Evolutionary conservation across 2,329 filamentous ascomycete genomes (phyloP), one percentile per base, ranked within the genome.

Genomic region (Raffaelea arxii): DNA sequence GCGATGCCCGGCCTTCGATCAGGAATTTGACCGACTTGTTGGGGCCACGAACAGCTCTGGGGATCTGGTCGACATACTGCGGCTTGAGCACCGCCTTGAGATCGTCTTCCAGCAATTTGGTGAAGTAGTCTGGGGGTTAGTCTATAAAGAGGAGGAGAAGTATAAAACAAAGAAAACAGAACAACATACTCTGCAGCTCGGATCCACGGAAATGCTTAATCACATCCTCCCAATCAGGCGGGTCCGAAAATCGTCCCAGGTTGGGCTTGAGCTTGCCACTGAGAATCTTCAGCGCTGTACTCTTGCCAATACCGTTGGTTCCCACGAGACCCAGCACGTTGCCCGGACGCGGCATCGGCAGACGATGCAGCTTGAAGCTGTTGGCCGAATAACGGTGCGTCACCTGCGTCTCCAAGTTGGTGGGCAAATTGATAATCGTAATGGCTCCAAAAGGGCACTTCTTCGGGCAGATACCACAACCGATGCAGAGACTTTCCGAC

Each of bases 251-350:
- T 62, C 85, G 79, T 55, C 94, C 92, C 68, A 98, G 68, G 67
- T 98, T 98, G 50, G 92, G 92, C 80, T 98, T 98, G 60, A 98
- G 77, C 72, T 97, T 98, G 63, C 92, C 92, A 61, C 88, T 94
- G 59, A 98, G 81, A 65, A 98, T 96, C 76, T 98, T 98, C 66
- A 98, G 73, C 9, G 92, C 94, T n/a, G 92, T 98, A 72, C 89
- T 96, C 80, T 98, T 98, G 69, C 92, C 92, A 60, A 97, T 98
- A 88, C 94, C 92, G 80, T 98, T 98, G 59, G 92, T 97, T 66
- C 92, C 94, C 39, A 98, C 94, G 44, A 98, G 77, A 73, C 92
- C 92, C 48, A 98, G 71, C 25, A 98, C 94, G 63, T 97, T 88
- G 52, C 92, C 92, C 25, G 92, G 91, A 51, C 92, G 83, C 37